phyloP scores from a whole-genome alignment of 2,329 filamentous ascomycete species.

The Penicillium brasilianum region DNA sequence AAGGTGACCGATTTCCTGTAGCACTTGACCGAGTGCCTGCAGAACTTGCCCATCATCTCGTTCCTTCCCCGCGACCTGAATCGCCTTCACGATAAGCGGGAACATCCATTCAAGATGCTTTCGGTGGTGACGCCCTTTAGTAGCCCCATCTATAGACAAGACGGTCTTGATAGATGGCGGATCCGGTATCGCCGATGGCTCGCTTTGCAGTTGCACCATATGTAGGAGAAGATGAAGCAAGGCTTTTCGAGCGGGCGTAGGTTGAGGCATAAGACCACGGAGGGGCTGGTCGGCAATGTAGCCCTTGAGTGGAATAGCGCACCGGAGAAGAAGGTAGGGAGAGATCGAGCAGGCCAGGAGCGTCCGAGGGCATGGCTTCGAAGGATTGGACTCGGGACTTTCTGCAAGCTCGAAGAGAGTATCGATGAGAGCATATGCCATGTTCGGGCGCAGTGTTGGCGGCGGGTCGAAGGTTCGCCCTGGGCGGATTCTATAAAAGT shows the following conservation, averaged over 20 bases:
- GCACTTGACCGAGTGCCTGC: slow-evolving; percentile 61
- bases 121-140: slow-evolving; percentile 58
- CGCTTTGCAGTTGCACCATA: slow-evolving; percentile 70
- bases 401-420: slow-evolving; percentile 75
- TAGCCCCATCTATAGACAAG: slow-evolving; percentile 47
- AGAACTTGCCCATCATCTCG: slow-evolving; percentile 45
- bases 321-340: slow-evolving; percentile 80
- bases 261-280: slow-evolving; percentile 86
- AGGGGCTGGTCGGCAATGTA: slow-evolving; percentile 93
- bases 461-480: slow-evolving; percentile 74
- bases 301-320: slow-evolving; percentile 77
- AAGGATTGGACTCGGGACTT: slow-evolving; percentile 50
- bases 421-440: slow-evolving; percentile 80
- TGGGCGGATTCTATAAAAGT: slow-evolving; percentile 67
- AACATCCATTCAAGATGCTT: slow-evolving; percentile 84
- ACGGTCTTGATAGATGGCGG: slow-evolving; percentile 30
- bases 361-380: slow-evolving; percentile 49
- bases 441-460: slow-evolving; percentile 68
- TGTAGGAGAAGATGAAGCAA: slow-evolving; percentile 72
- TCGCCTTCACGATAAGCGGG: slow-evolving; percentile 62
- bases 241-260: slow-evolving; percentile 78
- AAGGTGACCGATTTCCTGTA: slow-evolving; percentile 63
- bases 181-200: slow-evolving; percentile 70
- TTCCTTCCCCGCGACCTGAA: slow-evolving; percentile 48
- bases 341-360: slow-evolving; percentile 76